Conservation (phyloP, 129 eudicot species). For the Escallonia herrerae region DNA sequence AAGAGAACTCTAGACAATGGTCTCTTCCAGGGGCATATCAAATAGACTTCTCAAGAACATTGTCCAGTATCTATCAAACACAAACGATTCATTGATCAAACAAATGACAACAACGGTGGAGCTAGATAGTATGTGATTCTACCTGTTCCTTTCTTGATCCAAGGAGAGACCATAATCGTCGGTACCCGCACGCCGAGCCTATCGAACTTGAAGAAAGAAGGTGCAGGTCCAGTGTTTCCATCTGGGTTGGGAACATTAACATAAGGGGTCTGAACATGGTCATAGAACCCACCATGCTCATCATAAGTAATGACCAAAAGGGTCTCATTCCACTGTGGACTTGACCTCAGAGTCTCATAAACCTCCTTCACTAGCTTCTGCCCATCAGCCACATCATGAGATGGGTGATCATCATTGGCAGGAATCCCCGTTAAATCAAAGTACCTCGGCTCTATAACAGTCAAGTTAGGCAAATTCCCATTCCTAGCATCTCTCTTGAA, state of each 20-base stretch:
- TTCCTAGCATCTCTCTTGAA: conserved; percentile 76
- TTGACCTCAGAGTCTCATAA: conserved; percentile 75
- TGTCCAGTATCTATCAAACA: too few relatives aligned
- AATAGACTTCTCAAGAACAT: too few relatives aligned
- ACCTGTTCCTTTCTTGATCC: conserved; percentile 99
- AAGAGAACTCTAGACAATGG: too few relatives aligned
- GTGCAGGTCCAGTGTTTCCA: conserved; percentile 93
- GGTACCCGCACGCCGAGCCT: conserved; percentile 93
- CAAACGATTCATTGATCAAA: too few relatives aligned
- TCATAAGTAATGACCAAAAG: conserved; percentile 88
- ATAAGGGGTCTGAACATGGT: conserved; percentile 92
- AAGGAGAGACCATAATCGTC: conserved; percentile 95
- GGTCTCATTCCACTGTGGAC: conserved; percentile 95
- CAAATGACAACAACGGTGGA: neutral
- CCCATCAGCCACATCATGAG: conserved; percentile 97
- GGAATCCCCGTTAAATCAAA: conserved; percentile 65
- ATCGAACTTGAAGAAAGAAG: conserved; percentile 85
- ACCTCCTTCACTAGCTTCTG: conserved; percentile 89
- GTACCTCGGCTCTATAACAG: conserved; percentile 89
- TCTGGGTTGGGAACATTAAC: conserved; percentile 85
- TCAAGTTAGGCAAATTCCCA: conserved; percentile 68
- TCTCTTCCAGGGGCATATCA: too few relatives aligned
- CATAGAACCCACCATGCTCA: conserved; percentile 97
- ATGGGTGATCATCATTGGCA: conserved; percentile 97
- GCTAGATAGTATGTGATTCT: neutral